Percentiles rank a stretch among this genome's conserved stretches.
Evolutionary conservation across 345 rosid species (phyloP).

Genomic region (Gossypium thurberi): DNA sequence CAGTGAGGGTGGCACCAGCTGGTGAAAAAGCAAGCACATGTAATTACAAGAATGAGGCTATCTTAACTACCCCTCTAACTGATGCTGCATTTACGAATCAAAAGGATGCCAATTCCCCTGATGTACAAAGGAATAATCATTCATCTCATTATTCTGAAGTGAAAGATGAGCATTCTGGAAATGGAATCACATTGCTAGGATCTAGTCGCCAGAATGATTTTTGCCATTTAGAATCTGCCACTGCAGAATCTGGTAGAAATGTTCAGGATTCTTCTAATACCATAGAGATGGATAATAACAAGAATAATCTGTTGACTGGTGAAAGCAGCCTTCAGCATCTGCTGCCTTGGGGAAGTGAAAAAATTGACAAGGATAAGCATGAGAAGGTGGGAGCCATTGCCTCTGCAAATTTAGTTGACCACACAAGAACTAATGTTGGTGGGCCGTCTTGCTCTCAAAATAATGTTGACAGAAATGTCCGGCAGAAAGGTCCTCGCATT

Average conservation of each 20-base stretch:
- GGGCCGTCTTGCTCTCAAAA: slow-evolving; percentile 55
- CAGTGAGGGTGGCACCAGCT: slow-evolving; percentile 30
- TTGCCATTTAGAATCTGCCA: slow-evolving; percentile 20
- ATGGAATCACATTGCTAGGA: slow-evolving; percentile 26
- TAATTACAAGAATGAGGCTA: slow-evolving; percentile 17
- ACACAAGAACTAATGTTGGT: slow-evolving; percentile 31
- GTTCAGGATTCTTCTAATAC: slow-evolving; percentile 26
- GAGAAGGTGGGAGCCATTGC: slow-evolving; percentile 40
- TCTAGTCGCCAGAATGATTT: slow-evolving; percentile 25
- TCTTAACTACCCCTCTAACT: slow-evolving; percentile 17
- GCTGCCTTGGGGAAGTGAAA: slow-evolving; percentile 26
- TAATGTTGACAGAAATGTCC: slow-evolving; percentile 60
- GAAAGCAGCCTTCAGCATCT: slow-evolving; percentile 18
- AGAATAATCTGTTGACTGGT: slow-evolving; percentile 19
- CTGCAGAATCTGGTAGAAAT: slow-evolving; percentile 27
- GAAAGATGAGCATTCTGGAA: slow-evolving; percentile 27
- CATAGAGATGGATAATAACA: slow-evolving; percentile 20
- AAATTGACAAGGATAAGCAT: slow-evolving; percentile 33
- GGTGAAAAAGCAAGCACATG: slow-evolving; percentile 21
- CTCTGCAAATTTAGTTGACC: slow-evolving; percentile 32
- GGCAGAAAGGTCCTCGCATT: slow-evolving; percentile 98
- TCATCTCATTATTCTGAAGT: slow-evolving; percentile 25
- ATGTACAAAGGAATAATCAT: slow-evolving; percentile 21
- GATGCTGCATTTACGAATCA: slow-evolving; percentile 20
- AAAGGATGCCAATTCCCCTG: slow-evolving; percentile 30